phyloP scores from a whole-genome alignment of 257 asterid species.

The Forsythia viridissima region DNA sequence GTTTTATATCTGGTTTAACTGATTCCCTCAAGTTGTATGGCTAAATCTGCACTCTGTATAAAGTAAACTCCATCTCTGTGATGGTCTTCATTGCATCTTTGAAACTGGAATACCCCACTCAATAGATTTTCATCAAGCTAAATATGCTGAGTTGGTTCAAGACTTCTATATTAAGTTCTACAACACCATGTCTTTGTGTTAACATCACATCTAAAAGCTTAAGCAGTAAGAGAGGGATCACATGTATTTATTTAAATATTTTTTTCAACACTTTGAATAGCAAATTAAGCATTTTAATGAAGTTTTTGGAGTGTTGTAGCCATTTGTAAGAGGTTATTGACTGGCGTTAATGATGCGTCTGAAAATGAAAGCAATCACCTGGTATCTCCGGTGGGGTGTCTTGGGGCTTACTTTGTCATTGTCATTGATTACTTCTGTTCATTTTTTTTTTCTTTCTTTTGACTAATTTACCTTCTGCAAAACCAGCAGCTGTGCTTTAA shows the following conservation, averaged over 20 bases:
- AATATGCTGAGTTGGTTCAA: background rate
- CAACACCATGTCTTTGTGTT: background rate
- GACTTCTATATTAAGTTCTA: background rate
- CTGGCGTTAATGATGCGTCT: conserved; percentile 1
- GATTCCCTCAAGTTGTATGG: conserved; percentile 12
- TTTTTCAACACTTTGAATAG: background rate
- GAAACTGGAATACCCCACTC: background rate
- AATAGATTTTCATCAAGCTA: conserved; percentile 5
- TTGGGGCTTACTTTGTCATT: background rate
- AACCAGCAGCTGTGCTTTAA: background rate
- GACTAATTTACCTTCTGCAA: conserved; percentile 11
- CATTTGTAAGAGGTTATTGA: background rate
- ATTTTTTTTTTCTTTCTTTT: background rate
- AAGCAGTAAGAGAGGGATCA: background rate
- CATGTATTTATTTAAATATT: background rate
- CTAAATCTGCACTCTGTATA: conserved; percentile 7
- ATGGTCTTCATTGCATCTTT: background rate
- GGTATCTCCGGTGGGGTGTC: background rate
- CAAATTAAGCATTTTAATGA: background rate
- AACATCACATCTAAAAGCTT: background rate
- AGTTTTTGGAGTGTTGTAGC: background rate
- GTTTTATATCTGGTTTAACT: background rate
- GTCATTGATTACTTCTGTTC: background rate
- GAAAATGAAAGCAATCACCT: conserved; percentile 5
- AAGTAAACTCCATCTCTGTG: background rate